These are phyloP conservation scores for Cicer yamashitae DNA, from an alignment of 306 rosid genomes.

Conservation along the genomic window DNA sequence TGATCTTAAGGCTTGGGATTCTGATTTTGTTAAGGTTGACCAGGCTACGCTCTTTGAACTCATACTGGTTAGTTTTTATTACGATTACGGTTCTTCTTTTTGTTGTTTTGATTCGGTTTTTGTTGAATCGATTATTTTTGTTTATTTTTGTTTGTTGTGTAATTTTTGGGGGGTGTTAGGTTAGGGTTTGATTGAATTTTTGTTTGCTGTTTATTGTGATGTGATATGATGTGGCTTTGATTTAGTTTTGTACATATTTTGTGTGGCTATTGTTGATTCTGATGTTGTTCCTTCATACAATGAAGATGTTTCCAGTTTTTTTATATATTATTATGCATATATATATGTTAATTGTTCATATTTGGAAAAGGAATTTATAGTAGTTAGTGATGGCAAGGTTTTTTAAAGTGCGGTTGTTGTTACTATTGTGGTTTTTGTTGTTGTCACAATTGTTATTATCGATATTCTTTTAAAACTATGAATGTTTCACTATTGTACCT, in stretches of 20 bases:
- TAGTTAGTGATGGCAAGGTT: background rate
- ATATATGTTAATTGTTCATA: background rate
- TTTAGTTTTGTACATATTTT: background rate
- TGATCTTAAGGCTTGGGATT: constrained; percentile 71
- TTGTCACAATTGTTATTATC: too few relatives aligned
- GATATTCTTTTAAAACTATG: too few relatives aligned
- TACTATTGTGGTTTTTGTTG: too few relatives aligned
- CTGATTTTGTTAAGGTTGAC: constrained; percentile 77
- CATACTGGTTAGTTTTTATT: constrained; percentile 55
- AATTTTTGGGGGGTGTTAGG: background rate
- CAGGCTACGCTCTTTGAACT: constrained; percentile 82
- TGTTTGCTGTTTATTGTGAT: background rate
- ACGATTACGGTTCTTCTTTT: too few relatives aligned
- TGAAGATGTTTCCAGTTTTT: background rate
- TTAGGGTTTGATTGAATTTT: constrained; percentile 25
- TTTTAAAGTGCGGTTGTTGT: too few relatives aligned
- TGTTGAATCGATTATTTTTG: background rate
- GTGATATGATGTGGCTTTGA: background rate
- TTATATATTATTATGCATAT: too few relatives aligned
- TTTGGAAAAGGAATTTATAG: background rate
- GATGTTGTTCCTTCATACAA: background rate
- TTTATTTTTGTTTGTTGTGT: background rate
- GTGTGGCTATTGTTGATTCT: background rate
- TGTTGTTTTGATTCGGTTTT: background rate
- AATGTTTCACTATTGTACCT: background rate